A percentile compares a stretch with the other conserved stretches of the same genome.
Conservation (phyloP, 1,284 basidiomycete genomes). For the Irpex sp. region DNA sequence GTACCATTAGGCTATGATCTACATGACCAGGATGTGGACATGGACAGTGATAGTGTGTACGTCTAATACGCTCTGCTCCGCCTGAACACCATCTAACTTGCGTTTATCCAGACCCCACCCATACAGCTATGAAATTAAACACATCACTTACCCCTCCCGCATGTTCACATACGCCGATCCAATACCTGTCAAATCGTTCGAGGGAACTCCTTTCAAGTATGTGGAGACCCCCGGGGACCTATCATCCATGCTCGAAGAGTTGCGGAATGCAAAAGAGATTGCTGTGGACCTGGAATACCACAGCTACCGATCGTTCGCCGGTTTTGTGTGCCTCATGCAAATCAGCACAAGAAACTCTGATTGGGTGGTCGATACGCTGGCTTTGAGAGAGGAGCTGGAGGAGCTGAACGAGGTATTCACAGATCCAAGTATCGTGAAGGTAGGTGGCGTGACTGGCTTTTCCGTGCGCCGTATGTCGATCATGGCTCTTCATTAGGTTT, state of each 20-base stretch:
- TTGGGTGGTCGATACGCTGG: conserved; percentile 84
- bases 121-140: conserved; percentile 78
- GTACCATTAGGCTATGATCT: conserved; percentile 69
- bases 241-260: conserved; percentile 59
- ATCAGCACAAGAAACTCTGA: conserved; percentile 84
- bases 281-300: conserved; percentile 96
- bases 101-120: conserved; percentile 53
- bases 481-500: conserved; percentile 47
- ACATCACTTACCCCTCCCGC: conserved; percentile 66
- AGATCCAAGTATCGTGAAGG: conserved; percentile 84
- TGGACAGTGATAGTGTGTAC: conserved; percentile 6
- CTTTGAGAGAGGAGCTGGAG: conserved; percentile 74
- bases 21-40: conserved; percentile 38
- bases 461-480: neutral
- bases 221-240: conserved; percentile 62
- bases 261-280: conserved; percentile 72
- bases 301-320: conserved; percentile 78
- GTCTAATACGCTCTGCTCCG: conserved; percentile 27
- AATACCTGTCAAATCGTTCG: conserved; percentile 54
- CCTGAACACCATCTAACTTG: neutral
- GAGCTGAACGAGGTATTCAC: conserved; percentile 78
- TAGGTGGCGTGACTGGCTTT: conserved; percentile 26
- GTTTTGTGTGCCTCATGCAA: conserved; percentile 94
- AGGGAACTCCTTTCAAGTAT: conserved; percentile 72
- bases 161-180: conserved; percentile 58